These are phyloP conservation scores for Hordeum vulgare DNA, from an alignment of 176 grass and related monocot genomes.

Conservation along the genomic window MorexV3_pseudomolecules_assembly NC_058522.1:444496889-444497388, in stretches of 20 bases:
- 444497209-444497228: background rate
- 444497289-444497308: background rate
- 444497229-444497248: background rate
- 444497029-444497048: background rate
- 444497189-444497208: background rate
- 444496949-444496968: too few species aligned
- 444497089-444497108: background rate
- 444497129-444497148: background rate
- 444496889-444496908: too few species aligned
- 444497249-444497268: background rate
- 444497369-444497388: background rate
- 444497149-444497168: background rate
- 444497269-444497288: background rate
- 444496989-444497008: background rate
- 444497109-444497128: background rate
- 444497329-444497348: background rate
- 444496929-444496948: too few species aligned
- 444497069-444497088: background rate
- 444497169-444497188: background rate
- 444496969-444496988: too few species aligned
- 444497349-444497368: background rate
- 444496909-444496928: too few species aligned
- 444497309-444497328: background rate
- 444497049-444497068: background rate
- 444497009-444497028: background rate